Percentiles rank a stretch among this genome's conserved stretches.
Conservation (phyloP, 2,329 filamentous ascomycete species). For the Pezicula radicicola region DNA sequence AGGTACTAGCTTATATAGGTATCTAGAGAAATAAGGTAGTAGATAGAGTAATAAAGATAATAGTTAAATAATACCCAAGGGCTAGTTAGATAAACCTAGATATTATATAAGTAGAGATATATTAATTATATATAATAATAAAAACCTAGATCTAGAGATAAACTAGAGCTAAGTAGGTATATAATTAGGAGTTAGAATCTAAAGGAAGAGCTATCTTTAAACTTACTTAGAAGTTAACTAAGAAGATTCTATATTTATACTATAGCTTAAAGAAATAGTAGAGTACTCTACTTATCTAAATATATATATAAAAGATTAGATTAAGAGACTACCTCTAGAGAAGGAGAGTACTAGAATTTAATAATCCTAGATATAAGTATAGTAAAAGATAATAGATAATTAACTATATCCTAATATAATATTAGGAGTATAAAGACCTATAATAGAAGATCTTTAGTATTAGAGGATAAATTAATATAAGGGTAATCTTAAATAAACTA, state of each 20-base stretch:
- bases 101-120: not conserved
- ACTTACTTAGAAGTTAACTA: constrained; percentile 5
- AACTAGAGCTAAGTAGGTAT: constrained; percentile 1
- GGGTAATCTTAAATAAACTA: not conserved
- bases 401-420: constrained; percentile 7
- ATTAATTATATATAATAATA: not conserved
- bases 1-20: constrained; percentile 11
- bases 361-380: constrained; percentile 9
- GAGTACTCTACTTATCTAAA: constrained; percentile 13
- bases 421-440: constrained; percentile 6
- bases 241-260: constrained; percentile 10
- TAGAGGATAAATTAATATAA: constrained; percentile 6
- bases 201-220: constrained; percentile 9
- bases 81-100: constrained; percentile 1
- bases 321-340: constrained; percentile 11
- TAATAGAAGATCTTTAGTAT: constrained; percentile 6
- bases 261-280: constrained; percentile 8
- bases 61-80: no score
- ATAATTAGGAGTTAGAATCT: no score
- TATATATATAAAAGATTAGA: constrained; percentile 13
- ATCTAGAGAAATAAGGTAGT: constrained; percentile 14
- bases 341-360: no score
- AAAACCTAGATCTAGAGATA: constrained; percentile 3
- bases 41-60: constrained; percentile 12
- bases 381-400: constrained; percentile 12